Base-by-base conservation (phyloP, 2,329 filamentous ascomycete genomes). In the Penicillium sp. region DNA sequence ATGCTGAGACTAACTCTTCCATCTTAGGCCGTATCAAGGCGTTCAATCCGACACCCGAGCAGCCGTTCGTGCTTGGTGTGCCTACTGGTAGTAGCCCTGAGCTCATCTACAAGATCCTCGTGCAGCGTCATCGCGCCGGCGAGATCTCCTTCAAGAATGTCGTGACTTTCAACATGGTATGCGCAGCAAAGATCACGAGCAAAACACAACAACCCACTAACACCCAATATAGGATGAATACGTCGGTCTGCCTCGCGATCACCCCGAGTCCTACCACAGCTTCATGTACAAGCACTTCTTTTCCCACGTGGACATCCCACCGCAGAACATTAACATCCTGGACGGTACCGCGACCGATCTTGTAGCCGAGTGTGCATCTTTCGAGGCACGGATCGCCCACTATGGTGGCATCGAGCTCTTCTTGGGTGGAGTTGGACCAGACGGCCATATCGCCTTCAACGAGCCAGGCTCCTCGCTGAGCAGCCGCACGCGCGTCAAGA, bases 221-320 rank as follows among this genome's bases (percentile, higher is more conserved):
- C 23, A 6, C 12, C 12, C 23, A 13, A 21, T 7, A 37, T 64
- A 89, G 86, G 91, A 95, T 77, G 91, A 95, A 78, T 95, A 95
- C 70, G 89, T 94, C 64, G 89, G 89, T 57, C 84, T 95, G 62
- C 88, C 90, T 35, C 86, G 89, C 69, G 89, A 93, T 67, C 90
- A 95, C 73, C 87, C 90, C 13, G 87, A 94, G 74, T 91, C 88
- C 69, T 95, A 95, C 77, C 91, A 95, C 79, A 90, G 87, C 64
- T 95, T 94, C 80, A 94, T 95, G 91, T 95, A 92, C 84, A 90
- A 89, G 77, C 84, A 94, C 78, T 91, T 95, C 81, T 95, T 95
- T 81, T 90, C 89, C 43, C 90, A 87, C 63, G 87, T 94, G 67
- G 90, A 95, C 71, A 88, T 94, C 66, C 84, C 87, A 64, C 91